Base-by-base conservation (phyloP, 257 asterid genomes). In the Fraxinus americana region DNA sequence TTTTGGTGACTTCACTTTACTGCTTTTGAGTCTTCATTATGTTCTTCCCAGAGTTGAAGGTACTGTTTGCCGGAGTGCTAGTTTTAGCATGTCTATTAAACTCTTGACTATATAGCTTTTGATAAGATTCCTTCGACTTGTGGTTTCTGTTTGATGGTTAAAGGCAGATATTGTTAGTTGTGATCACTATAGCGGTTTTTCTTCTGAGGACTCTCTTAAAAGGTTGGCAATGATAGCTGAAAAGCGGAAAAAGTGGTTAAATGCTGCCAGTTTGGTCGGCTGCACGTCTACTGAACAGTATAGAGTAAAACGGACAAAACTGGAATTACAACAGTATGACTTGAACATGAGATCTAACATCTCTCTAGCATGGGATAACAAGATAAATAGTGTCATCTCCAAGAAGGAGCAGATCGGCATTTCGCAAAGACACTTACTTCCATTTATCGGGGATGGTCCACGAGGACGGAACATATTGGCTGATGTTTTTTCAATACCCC, bases 381-480 rank as follows among this genome's bases (percentile, higher is more conserved):
- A 86, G 86, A 90, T 75, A 82, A 90, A 82, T 72, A 80, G 91
- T 79, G 98, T 94, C 70, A 91, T 92, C 82, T 83, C 98, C 65
- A 92, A 88, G 91, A 89, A 83, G 87, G 96, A 90, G 80, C 98
- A 94, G 86, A 87, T 92, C 85, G 93, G 95, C 79, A 85, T 94
- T 80, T 82, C 89, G 10, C 83, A 76, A 75, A 91, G 95, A 88
- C 89, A 91, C 71, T 83, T 90, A 86, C 61, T 77, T 80, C 90
- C 97, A 59, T 90, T 82, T 82, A 67, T 82, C 79, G 94, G 86
- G 77, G 85, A 77, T 73, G 83, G 81, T 75, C 75, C 93, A 54
- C 82, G 69, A 54, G 54, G 86, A 79, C 88, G 80, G 67, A 74
- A 74, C 77, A 66, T 72, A 69, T 77, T 94, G 92, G 97, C 92